Evolutionary conservation across 1,284 basidiomycete genomes (phyloP).

Genomic region (Anthracocystis setariae): DNA sequence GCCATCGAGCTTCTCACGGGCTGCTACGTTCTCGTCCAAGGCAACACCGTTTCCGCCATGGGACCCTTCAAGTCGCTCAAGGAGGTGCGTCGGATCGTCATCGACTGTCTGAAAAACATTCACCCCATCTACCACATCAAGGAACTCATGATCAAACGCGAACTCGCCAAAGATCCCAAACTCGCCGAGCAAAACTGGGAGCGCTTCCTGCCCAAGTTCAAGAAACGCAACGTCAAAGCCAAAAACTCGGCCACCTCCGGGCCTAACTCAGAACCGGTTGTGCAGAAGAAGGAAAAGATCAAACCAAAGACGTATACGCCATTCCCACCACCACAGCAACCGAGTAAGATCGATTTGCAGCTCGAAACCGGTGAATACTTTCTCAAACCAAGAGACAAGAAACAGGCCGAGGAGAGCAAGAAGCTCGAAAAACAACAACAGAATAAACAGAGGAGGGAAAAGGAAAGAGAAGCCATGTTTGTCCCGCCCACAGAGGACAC

Average conservation of each 20-base stretch:
- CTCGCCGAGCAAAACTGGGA: slow-evolving; percentile 95
- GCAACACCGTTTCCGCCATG: slow-evolving; percentile 97
- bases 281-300: slow-evolving; percentile 64
- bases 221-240: slow-evolving; percentile 80
- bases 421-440: slow-evolving; percentile 53
- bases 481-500: slow-evolving; percentile 51
- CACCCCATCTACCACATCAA: slow-evolving; percentile 99
- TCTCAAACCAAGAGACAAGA: slow-evolving; percentile 76
- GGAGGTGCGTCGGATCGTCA: slow-evolving; percentile 90
- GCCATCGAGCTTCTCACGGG: slow-evolving; percentile 96
- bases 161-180: slow-evolving; percentile 97
- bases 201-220: slow-evolving; percentile 95
- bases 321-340: slow-evolving; percentile 93
- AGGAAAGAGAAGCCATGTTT: slow-evolving; percentile 53
- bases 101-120: slow-evolving; percentile 99
- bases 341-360: slow-evolving; percentile 94
- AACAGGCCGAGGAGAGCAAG: slow-evolving; percentile 69
- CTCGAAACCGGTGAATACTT: slow-evolving; percentile 82
- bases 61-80: slow-evolving; percentile 93
- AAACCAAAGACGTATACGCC: slow-evolving; percentile 98
- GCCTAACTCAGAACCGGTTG: slow-evolving; percentile 68
- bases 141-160: slow-evolving; percentile 98
- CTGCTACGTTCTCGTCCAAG: slow-evolving; percentile 97
- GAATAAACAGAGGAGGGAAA: slow-evolving; percentile 47
- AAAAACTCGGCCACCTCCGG: background rate